Conservation (phyloP, 192 early-diverging fungal genomes). For the Spizellomyces sp. region DNA sequence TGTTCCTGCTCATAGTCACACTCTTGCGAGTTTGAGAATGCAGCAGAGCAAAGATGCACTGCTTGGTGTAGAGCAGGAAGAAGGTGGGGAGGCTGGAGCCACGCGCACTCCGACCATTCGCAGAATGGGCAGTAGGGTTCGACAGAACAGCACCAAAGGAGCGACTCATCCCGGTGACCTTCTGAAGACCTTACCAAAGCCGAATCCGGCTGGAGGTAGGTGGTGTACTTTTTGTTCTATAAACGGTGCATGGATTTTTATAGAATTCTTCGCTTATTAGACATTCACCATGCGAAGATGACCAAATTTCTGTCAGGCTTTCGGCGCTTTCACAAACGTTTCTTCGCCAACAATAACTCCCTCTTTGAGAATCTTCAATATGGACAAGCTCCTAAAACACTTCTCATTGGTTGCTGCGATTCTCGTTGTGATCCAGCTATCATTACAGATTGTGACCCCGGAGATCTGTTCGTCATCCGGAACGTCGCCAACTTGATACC, state of each 20-base stretch:
- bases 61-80: neutral
- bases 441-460: slow-evolving; percentile 55
- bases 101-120: too few relatives aligned
- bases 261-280: neutral
- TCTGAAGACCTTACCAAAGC: neutral
- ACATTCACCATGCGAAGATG: slow-evolving; percentile 9
- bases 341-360: slow-evolving; percentile 40
- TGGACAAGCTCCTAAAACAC: slow-evolving; percentile 49
- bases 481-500: slow-evolving; percentile 52
- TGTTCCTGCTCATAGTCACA: slow-evolving; percentile 18
- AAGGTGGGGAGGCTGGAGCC: neutral
- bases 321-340: slow-evolving; percentile 44
- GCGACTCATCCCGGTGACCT: neutral
- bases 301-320: slow-evolving; percentile 39
- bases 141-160: neutral
- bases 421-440: slow-evolving; percentile 53
- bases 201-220: neutral
- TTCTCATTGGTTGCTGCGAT: slow-evolving; percentile 52
- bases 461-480: slow-evolving; percentile 51
- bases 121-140: slow-evolving; percentile 4
- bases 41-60: slow-evolving; percentile 5
- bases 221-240: too few relatives aligned
- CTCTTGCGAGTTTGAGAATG: neutral
- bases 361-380: slow-evolving; percentile 40
- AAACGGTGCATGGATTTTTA: too few relatives aligned